Percentiles rank a stretch among this genome's conserved stretches.
Evolutionary conservation across 768 basidiomycete genomes (phyloP).

Genomic region (Rhodotorula diobovata): DNA sequence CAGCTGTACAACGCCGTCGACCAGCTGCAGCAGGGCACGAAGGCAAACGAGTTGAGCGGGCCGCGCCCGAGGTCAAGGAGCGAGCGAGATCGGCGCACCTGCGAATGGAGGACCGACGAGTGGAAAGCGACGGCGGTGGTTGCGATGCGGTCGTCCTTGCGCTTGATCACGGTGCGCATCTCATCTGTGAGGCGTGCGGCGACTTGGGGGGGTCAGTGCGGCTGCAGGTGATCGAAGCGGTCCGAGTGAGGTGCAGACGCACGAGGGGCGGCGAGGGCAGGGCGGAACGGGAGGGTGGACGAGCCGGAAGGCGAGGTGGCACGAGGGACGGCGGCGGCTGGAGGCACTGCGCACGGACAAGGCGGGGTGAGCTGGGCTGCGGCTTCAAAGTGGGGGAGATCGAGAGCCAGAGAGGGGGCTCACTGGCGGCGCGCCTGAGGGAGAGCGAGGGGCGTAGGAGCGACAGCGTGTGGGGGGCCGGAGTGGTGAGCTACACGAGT

Average conservation of each 20-base stretch:
- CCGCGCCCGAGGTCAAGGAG: neutral
- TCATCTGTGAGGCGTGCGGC: conserved; percentile 9
- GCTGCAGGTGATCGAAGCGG: neutral
- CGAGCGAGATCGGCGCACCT: conserved; percentile 1
- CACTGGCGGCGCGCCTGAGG: conserved; percentile 24
- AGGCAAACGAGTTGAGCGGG: neutral
- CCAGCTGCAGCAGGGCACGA: conserved; percentile 15
- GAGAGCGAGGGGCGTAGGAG: neutral
- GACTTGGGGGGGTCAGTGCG: neutral
- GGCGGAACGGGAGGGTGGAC: conserved; percentile 22
- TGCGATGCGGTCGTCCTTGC: conserved; percentile 21
- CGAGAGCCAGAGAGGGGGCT: too few species aligned
- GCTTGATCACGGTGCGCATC: conserved; percentile 34
- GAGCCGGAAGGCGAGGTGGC: neutral
- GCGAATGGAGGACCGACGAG: conserved; percentile 32
- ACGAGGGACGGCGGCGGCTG: conserved; percentile 1
- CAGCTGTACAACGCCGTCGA: conserved; percentile 29
- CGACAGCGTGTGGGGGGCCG: conserved; percentile 14
- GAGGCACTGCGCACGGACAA: conserved; percentile 4
- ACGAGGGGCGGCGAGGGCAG: conserved; percentile 25
- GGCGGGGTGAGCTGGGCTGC: neutral
- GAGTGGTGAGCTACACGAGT: neutral
- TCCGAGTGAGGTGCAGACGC: neutral
- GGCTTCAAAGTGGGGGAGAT: too few species aligned
- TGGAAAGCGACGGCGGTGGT: conserved; percentile 35